A percentile compares a stretch with the other conserved stretches of the same genome.
Conservation (phyloP, 2,329 filamentous ascomycete species). For the Colletotrichum trifolii region DNA sequence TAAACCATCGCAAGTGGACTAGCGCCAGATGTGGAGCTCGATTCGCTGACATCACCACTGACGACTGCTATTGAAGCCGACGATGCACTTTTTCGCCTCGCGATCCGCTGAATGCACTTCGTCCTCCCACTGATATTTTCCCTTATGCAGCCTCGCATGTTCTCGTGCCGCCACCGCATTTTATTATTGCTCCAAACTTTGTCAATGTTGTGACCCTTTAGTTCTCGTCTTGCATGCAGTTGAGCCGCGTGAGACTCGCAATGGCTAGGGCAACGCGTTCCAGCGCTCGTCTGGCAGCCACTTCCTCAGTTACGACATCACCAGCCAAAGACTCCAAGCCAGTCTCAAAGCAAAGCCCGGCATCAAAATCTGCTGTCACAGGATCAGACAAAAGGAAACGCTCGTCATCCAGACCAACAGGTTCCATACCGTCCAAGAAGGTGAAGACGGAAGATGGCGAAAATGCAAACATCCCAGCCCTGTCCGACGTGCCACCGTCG, state of each 20-base stretch:
- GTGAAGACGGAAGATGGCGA: constrained; percentile 36
- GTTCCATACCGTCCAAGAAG: constrained; percentile 24
- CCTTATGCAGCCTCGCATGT: constrained; percentile 1
- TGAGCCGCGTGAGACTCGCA: neutral
- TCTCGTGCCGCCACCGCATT: neutral
- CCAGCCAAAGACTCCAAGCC: neutral
- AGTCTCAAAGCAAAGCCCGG: neutral
- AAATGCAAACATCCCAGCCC: neutral
- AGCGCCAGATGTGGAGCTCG: neutral
- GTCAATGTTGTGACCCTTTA: too few relatives aligned
- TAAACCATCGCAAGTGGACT: neutral
- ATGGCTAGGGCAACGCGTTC: constrained; percentile 37
- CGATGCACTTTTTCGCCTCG: constrained; percentile 17
- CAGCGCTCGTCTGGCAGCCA: constrained; percentile 29
- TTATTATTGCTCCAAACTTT: too few relatives aligned
- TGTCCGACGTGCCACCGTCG: constrained; percentile 11
- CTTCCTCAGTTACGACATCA: neutral
- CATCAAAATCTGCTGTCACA: neutral
- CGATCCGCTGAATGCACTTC: neutral
- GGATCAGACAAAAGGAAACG: constrained; percentile 32
- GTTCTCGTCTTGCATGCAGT: neutral
- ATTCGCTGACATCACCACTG: constrained; percentile 37
- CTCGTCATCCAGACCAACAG: constrained; percentile 8
- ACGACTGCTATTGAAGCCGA: constrained; percentile 12
- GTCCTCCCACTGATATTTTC: constrained; percentile 7